phyloP scores from a whole-genome alignment of 2,329 filamentous ascomycete species.

The Fusarium siculi region DNA sequence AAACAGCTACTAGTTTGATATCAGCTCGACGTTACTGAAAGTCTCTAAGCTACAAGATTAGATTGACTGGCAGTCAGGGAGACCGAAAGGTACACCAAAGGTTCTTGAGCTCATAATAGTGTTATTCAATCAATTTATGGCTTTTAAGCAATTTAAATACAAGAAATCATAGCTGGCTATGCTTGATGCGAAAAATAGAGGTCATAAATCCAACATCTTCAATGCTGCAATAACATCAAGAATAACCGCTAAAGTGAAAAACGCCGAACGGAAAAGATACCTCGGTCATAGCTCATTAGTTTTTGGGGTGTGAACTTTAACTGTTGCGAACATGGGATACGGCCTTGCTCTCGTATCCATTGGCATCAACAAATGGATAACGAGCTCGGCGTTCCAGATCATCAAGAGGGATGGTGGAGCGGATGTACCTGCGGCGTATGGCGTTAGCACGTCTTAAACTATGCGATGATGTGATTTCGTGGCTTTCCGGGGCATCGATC shows the following conservation, averaged over 20 bases:
- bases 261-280: not conserved
- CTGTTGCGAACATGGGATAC: conserved; percentile 50
- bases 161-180: conserved; percentile 33
- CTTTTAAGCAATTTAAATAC: conserved; percentile 11
- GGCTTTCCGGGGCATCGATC: conserved; percentile 3
- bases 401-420: conserved; percentile 82
- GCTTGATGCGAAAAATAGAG: conserved; percentile 18
- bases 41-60: not conserved
- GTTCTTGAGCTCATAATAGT: not conserved
- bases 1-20: not conserved
- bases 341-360: conserved; percentile 60
- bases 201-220: conserved; percentile 17
- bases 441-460: conserved; percentile 46
- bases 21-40: not conserved
- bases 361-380: conserved; percentile 72
- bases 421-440: conserved; percentile 75
- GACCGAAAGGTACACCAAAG: not conserved
- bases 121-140: not conserved
- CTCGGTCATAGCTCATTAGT: conserved; percentile 18
- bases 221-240: conserved; percentile 21
- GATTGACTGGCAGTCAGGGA: not conserved
- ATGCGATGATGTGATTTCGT: conserved; percentile 43
- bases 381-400: conserved; percentile 81
- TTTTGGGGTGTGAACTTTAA: not conserved
- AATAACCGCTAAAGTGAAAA: conserved; percentile 19